Evolutionary conservation across 345 rosid genomes (phyloP), one percentile per base, ranked within the genome.

Genomic region (Hibiscus mutabilis): DNA sequence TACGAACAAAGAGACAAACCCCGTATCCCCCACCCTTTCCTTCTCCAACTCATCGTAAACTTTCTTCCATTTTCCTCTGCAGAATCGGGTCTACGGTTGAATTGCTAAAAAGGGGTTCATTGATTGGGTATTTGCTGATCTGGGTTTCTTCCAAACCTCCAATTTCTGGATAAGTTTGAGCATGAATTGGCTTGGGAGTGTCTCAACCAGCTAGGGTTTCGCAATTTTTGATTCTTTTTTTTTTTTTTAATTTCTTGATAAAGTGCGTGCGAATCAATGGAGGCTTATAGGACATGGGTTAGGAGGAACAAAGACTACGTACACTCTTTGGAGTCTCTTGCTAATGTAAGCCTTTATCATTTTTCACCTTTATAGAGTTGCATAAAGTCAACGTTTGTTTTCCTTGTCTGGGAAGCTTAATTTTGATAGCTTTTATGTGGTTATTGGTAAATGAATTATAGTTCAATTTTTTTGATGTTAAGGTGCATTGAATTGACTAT

Each of bases 281-380:
- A 95, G 76, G 89, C 86, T 68, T 95, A 95, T 77, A 92, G 85
- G 89, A 80, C 78, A 68, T 96, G 99, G 98, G 91, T 96, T 58
- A 85, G 96, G 81, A 89, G 81, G 73, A 96, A 96, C 73, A 88
- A 77, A 83, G 99, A 90, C 72, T 88, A 86, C 77, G 96, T 96
- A 22, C 94, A 91, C 82, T 92, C 98, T 37, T 73, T 96, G 69
- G 94, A 94, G 79, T 92, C 99, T 66, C 84, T 96, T 73, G 97
- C 97, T 73, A 92, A 86, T 80, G 99, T 96, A 83, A 90, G 92
- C 40, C 16, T 59, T 6, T 35, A 19, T 31, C 15, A 11, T 3
- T 33, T 19, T 35, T 24, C 3, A 0, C 3, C 47, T 2, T 25
- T 13, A 11, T 27, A 31, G 9, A 18, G 18, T 61, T 29, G 6